Base-by-base conservation (phyloP, 2,329 filamentous ascomycete species). In the Neurospora sp. region DNA sequence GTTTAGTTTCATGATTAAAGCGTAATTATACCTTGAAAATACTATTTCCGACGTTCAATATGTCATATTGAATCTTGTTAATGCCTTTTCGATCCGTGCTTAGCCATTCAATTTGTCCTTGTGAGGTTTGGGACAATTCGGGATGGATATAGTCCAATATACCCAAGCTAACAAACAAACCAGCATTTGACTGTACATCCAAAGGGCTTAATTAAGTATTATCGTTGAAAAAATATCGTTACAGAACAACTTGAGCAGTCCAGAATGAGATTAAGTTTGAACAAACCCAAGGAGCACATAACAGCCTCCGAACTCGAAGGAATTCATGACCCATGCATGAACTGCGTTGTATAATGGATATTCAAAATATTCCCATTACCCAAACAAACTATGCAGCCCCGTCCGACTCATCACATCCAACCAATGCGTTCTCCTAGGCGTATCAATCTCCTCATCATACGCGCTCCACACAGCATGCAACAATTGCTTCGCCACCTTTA, bases 401-500 rank as follows among this genome's bases (percentile, higher is more conserved):
- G 72, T 76, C 42, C 67, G 67, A 43, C 71, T 79, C 81, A 82
- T 83, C 4, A 83, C 79, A 67, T 83, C 81, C 3, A 82, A 76
- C 81, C 81, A 83, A 62, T 83, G 81, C 0, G 81, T 81, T 10
- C 77, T 72, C 11, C 75, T 74, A 3, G 75, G 70, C 0, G 76
- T 74, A 0, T 76, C 79, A 3, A 77, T 76, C 66, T 82, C 81
- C 3, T 71, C 73, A 42, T 83, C 81, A 23, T 83, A 83, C 0
- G 78, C 79, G 1, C 76, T 76, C 81, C 81, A 83, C 1, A 83
- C 79, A 0, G 80, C 78, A n/a, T 77, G 79, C 8, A 82, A 76
- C 1, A 83, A 76, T 52, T 81, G 75, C 71, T 81, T 81, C 1
- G 81, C 81, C n/a, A 83, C 79, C 0, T 76, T 73, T 1, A 83